These are phyloP conservation scores for Cryptosporidium ubiquitum DNA, from an alignment of 169 alveolate genomes.

Conservation along the genomic window DNA sequence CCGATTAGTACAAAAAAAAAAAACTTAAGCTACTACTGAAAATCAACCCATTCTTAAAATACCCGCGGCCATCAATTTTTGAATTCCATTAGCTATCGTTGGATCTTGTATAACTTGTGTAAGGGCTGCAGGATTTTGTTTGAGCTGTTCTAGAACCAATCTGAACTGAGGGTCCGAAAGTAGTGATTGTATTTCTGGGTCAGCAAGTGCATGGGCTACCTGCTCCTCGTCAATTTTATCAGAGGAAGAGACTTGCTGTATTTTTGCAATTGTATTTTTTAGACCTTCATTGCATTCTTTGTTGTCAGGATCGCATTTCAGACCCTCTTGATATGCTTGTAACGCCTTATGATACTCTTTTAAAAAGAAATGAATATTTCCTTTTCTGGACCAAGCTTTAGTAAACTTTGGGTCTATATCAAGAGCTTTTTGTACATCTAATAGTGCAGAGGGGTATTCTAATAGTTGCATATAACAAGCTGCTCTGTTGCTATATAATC, in stretches of 20 bases:
- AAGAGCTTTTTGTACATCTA: conserved; percentile 93
- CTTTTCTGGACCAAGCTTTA: conserved; percentile 97
- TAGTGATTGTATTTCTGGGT: conserved; percentile 97
- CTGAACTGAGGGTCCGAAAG: conserved; percentile 95
- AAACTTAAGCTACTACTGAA: not conserved
- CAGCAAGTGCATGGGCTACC: conserved; percentile 92
- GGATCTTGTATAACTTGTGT: conserved; percentile 93
- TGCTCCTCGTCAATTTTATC: conserved; percentile 90
- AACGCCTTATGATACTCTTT: conserved; percentile 97
- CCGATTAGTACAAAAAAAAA: not conserved
- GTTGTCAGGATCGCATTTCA: conserved; percentile 92
- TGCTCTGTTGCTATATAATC: conserved; percentile 95
- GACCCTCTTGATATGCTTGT: conserved; percentile 94
- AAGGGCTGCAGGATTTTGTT: conserved; percentile 85
- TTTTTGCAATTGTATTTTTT: conserved; percentile 85
- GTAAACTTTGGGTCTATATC: conserved; percentile 95
- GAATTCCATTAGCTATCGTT: conserved; percentile 91
- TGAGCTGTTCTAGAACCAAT: conserved; percentile 85
- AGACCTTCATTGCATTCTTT: conserved; percentile 86
- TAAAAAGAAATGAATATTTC: conserved; percentile 92
- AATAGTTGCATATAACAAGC: conserved; percentile 94
- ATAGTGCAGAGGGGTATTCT: conserved; percentile 94
- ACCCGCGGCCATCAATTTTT: conserved; percentile 98
- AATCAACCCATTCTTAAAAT: conserved; percentile 87
- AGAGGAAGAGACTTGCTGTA: conserved; percentile 86